phyloP scores from a whole-genome alignment of 805 yeast genomes.

The Alloascoidea hylecoeti region DNA sequence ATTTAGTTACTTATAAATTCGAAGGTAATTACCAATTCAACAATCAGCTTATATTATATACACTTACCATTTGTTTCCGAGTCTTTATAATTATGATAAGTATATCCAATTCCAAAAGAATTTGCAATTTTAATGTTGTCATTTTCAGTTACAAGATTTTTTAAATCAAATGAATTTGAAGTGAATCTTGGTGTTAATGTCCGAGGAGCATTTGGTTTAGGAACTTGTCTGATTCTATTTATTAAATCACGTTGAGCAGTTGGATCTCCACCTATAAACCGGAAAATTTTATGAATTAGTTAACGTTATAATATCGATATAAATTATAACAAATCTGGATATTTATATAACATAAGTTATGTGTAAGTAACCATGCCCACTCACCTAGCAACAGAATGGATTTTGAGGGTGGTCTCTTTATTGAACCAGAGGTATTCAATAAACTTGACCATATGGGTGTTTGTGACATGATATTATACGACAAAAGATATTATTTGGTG shows the following conservation, averaged over 20 bases:
- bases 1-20: no score
- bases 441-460: background rate
- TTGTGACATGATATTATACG: no score
- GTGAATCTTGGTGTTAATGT: background rate
- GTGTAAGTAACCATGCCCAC: no score
- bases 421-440: slow-evolving; percentile 2
- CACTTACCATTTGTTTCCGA: slow-evolving; percentile 2
- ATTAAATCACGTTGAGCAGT: slow-evolving; percentile 8
- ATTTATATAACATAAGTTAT: no score
- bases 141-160: no score
- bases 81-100: slow-evolving; percentile 10
- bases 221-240: slow-evolving; percentile 4
- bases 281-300: no score
- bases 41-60: no score
- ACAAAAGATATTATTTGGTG: no score
- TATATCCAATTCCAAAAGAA: slow-evolving; percentile 10
- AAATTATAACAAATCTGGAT: no score
- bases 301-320: no score
- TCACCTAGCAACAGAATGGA: slow-evolving; percentile 3
- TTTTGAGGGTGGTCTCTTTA: background rate
- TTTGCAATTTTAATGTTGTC: slow-evolving; percentile 6
- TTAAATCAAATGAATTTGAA: no score
- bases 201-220: background rate
- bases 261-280: slow-evolving; percentile 8
- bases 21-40: no score